These are phyloP conservation scores for Colletotrichum sp. DNA, from an alignment of 2,329 filamentous ascomycete species.

Conservation along the genomic window DNA sequence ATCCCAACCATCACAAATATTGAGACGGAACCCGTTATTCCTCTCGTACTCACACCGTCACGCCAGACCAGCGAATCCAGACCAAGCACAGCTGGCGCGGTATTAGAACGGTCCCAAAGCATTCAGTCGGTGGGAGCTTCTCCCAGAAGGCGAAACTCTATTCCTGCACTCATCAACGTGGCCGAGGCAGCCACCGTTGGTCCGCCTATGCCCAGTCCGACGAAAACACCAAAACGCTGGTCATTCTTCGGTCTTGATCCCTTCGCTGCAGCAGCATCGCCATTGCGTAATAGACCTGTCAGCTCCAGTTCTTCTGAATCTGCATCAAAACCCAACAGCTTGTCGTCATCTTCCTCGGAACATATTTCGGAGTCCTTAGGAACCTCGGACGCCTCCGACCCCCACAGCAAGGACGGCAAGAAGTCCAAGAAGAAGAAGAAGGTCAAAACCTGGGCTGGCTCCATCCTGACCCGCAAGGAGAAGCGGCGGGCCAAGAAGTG, in stretches of 20 bases:
- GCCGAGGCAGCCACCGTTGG: slow-evolving; percentile 36
- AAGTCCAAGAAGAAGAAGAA: slow-evolving; percentile 69
- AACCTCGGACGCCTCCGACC: slow-evolving; percentile 27
- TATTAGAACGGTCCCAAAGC: slow-evolving; percentile 60
- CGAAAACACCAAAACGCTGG: slow-evolving; percentile 62
- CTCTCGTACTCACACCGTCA: slow-evolving; percentile 44
- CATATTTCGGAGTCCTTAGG: slow-evolving; percentile 35
- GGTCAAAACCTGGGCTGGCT: slow-evolving; percentile 75
- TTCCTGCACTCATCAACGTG: slow-evolving; percentile 56
- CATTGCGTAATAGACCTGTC: slow-evolving; percentile 50
- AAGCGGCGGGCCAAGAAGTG: slow-evolving; percentile 50
- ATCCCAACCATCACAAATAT: slow-evolving; percentile 43
- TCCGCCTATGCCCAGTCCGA: slow-evolving; percentile 50
- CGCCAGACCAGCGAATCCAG: slow-evolving; percentile 54
- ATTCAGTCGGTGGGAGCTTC: slow-evolving; percentile 38
- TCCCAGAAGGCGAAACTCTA: slow-evolving; percentile 62
- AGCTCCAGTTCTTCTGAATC: slow-evolving; percentile 53
- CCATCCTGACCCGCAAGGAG: slow-evolving; percentile 68
- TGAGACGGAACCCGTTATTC: slow-evolving; percentile 10
- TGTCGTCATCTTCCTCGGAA: slow-evolving; percentile 36
- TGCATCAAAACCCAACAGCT: slow-evolving; percentile 26
- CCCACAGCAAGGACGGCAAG: slow-evolving; percentile 34
- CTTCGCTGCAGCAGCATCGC: slow-evolving; percentile 49
- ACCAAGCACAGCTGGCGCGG: slow-evolving; percentile 75
- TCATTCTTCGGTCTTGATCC: slow-evolving; percentile 68